Conservation (phyloP, 345 rosid genomes). For the Eucalyptus coolabah region DNA sequence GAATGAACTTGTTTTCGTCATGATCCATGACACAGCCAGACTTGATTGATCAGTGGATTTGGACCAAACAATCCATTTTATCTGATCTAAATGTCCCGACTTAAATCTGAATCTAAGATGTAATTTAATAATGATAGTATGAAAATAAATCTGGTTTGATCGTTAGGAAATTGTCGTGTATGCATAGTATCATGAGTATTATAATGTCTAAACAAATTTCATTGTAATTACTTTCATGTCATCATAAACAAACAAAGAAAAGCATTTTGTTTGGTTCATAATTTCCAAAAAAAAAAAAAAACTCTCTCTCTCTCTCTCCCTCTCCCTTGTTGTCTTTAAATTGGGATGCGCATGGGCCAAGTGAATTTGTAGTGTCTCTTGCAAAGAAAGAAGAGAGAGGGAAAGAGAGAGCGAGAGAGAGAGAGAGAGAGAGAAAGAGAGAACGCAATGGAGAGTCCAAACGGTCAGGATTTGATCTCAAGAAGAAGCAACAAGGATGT, state of each 20-base stretch:
- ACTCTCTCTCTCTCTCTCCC: not conserved
- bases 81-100: not conserved
- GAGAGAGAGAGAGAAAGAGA: not conserved
- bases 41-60: not conserved
- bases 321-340: not conserved
- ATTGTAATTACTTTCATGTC: not conserved
- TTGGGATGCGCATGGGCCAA: not conserved
- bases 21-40: not conserved
- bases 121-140: not conserved
- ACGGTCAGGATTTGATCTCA: not conserved
- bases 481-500: conserved; percentile 13
- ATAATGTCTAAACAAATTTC: not conserved
- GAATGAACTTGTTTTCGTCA: not conserved
- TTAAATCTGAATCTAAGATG: not conserved
- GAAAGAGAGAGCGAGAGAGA: not conserved
- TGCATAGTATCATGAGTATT: not conserved
- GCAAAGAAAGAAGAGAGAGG: not conserved
- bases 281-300: not conserved
- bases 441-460: not conserved
- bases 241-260: not conserved
- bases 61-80: not conserved
- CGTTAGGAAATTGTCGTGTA: not conserved
- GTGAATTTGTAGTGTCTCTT: not conserved
- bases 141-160: not conserved
- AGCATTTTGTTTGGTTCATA: not conserved